Evolutionary conservation across 2,329 filamentous ascomycete genomes (phyloP), one percentile per base, ranked within the genome.

Genomic region (Colletotrichum sp.): DNA sequence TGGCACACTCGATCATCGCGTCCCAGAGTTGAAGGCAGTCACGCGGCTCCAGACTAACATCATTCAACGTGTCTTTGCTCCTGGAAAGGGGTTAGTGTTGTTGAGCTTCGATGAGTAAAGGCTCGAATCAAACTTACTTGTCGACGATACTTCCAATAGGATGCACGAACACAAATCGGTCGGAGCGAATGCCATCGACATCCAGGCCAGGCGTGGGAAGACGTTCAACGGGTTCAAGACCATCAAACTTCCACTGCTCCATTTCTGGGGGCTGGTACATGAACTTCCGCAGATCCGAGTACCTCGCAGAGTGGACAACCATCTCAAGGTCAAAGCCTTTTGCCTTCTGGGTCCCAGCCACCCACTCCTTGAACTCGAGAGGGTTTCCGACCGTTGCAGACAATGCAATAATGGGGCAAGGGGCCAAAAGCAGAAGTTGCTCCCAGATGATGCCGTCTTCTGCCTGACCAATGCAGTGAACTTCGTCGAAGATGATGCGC

Each of bases 371-470:
- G 84, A 96, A 95, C 79, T 94, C 91, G 3, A 89, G 82, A 1
- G 94, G 93, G 78, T 96, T 96, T 6, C 94, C 94, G 16, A 96
- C 93, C 0, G 95, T 96, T 2, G 94, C 95, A 2, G 94, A 96
- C 2, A 96, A 88, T 0, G 94, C 94, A 78, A 96, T 94, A 66
- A 96, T 94, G 0, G 93, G 94, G 78, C 94, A 96, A 2, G 94
- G 94, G 0, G 94, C 90, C 76, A 95, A 88, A 2, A 96, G 88
- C 2, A 96, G 86, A 5, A 96, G 87, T 80, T 96, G 94, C 80
- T 96, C 94, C 94, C 94, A 96, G 24, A 77, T 71, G 34, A 77
- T 71, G 18, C 75, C 75, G 78, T 96, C 94, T 9, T 95, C 93
- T 0, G 92, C 90, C 81, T 96, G 92, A 0, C 94, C 93, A 75